Conservation (phyloP, 306 rosid genomes). For the Lathyrus sativus region DNA sequence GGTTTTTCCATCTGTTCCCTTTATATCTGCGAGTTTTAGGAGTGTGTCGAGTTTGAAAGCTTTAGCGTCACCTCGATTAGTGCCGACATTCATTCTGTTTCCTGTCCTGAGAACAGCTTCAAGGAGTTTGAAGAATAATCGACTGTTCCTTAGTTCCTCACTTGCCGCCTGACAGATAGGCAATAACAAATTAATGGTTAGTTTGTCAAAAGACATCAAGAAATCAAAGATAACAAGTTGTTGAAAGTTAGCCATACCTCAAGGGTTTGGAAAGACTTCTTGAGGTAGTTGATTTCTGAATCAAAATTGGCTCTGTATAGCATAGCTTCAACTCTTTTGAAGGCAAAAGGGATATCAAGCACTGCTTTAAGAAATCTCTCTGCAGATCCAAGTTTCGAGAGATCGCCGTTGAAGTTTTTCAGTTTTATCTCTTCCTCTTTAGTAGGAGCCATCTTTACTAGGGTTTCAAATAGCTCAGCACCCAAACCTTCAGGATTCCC, state of each 20-base stretch:
- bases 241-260: conserved; percentile 58
- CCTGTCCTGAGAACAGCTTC: conserved; percentile 99
- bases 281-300: conserved; percentile 80
- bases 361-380: conserved; percentile 92
- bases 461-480: conserved; percentile 90
- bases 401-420: conserved; percentile 68
- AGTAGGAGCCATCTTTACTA: conserved; percentile 99
- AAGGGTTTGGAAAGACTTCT: conserved; percentile 85
- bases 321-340: conserved; percentile 97
- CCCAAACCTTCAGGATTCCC: conserved; percentile 96
- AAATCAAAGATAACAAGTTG: conserved; percentile 28
- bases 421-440: conserved; percentile 98
- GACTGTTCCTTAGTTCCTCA: conserved; percentile 82
- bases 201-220: conserved; percentile 30
- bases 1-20: conserved; percentile 97
- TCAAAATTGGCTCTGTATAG: conserved; percentile 95
- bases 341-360: conserved; percentile 89
- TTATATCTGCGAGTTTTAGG: conserved; percentile 86
- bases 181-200: conserved; percentile 29
- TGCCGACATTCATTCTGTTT: conserved; percentile 98
- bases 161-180: conserved; percentile 73
- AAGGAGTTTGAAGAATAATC: conserved; percentile 89
- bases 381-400: conserved; percentile 87
- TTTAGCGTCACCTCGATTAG: conserved; percentile 93
- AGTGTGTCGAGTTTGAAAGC: conserved; percentile 93